Evolutionary conservation across 1,139 yeast genomes (phyloP).

Genomic region (Hansenula lynferdii): DNA sequence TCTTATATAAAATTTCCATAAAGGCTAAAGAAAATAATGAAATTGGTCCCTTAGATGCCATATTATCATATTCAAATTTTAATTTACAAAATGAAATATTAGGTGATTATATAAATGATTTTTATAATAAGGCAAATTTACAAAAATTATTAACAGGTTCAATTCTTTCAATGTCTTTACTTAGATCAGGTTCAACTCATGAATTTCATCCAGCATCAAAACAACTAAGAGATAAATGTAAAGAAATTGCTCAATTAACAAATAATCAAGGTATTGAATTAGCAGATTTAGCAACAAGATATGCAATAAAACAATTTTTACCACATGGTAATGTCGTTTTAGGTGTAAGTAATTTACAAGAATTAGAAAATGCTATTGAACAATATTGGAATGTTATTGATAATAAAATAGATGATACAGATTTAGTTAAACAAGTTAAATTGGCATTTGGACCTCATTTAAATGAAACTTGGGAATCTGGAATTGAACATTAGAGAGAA

Average conservation of each 20-base stretch:
- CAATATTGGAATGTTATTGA: conserved; percentile 48
- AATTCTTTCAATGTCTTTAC: conserved; percentile 81
- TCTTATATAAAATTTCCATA: conserved; percentile 46
- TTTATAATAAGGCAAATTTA: conserved; percentile 51
- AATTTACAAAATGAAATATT: conserved; percentile 75
- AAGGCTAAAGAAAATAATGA: conserved; percentile 30
- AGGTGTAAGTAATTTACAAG: conserved; percentile 63
- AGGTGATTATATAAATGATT: conserved; percentile 42
- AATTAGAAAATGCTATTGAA: conserved; percentile 57
- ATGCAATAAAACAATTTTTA: conserved; percentile 61
- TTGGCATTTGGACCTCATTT: conserved; percentile 49
- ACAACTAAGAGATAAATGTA: conserved; percentile 52
- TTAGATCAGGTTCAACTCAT: conserved; percentile 64
- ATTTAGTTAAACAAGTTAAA: conserved; percentile 40
- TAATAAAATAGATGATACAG: conserved; percentile 35
- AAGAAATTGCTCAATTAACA: conserved; percentile 44
- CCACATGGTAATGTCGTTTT: conserved; percentile 52
- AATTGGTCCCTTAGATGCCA: conserved; percentile 57
- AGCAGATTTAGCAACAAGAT: conserved; percentile 79
- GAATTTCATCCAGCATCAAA: conserved; percentile 76
- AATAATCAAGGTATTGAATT: conserved; percentile 46
- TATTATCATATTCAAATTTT: conserved; percentile 77
- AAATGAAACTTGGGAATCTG: conserved; percentile 73
- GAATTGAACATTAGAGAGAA: conserved; percentile 46
- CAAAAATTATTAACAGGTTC: conserved; percentile 69